phyloP scores from a whole-genome alignment of 2,329 filamentous ascomycete genomes.

The Phialemoniopsis sp. region DNA sequence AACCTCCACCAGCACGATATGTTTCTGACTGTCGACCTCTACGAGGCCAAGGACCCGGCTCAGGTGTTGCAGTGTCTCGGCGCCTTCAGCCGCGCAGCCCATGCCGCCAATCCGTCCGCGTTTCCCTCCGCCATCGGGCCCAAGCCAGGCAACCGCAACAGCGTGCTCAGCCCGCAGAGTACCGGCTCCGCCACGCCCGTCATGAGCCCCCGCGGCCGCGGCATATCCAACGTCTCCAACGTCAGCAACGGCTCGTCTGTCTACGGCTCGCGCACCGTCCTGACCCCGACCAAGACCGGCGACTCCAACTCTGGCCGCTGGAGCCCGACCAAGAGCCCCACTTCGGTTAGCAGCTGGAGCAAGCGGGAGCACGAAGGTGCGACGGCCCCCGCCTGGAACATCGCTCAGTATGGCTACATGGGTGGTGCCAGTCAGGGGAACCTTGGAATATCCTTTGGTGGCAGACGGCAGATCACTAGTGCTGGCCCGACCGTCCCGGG shows the following conservation, averaged over 20 bases:
- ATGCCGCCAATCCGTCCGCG: constrained; percentile 65
- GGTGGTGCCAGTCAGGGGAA: constrained; percentile 95
- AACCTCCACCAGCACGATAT: constrained; percentile 90
- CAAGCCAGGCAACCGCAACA: constrained; percentile 48
- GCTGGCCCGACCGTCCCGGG: constrained; percentile 75
- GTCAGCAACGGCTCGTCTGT: constrained; percentile 55
- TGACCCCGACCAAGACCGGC: constrained; percentile 46
- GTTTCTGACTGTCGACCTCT: constrained; percentile 95
- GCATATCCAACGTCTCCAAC: constrained; percentile 50
- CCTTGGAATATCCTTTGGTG: constrained; percentile 88
- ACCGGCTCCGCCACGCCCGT: constrained; percentile 54
- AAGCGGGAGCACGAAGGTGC: constrained; percentile 74
- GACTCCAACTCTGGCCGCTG: constrained; percentile 49
- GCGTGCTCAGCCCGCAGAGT: constrained; percentile 60
- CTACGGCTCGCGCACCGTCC: constrained; percentile 33
- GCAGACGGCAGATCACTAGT: constrained; percentile 86
- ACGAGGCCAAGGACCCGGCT: constrained; percentile 90
- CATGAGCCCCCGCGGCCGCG: constrained; percentile 37
- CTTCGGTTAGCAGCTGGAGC: constrained; percentile 83
- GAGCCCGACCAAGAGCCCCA: constrained; percentile 51
- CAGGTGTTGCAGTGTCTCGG: constrained; percentile 91
- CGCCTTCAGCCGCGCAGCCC: constrained; percentile 85
- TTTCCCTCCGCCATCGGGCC: constrained; percentile 77
- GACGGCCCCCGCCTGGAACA: constrained; percentile 94
- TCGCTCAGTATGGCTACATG: constrained; percentile 97